Evolutionary conservation across 306 rosid genomes (phyloP).

Genomic region (Herpetospermum pedunculosum): DNA sequence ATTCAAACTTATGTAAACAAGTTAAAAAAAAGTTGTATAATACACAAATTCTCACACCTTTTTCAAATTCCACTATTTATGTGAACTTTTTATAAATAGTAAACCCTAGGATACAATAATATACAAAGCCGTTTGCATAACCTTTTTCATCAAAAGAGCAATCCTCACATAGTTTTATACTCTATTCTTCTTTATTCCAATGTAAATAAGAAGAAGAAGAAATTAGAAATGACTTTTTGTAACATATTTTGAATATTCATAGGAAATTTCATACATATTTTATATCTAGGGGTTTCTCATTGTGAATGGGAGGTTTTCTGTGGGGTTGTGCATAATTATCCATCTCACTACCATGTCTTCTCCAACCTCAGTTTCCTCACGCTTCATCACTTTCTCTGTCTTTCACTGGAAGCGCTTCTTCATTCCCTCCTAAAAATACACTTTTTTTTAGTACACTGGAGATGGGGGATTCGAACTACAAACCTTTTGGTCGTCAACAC

Average conservation of each 20-base stretch:
- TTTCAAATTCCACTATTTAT: not conserved
- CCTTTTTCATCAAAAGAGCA: not conserved
- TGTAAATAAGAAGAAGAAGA: not conserved
- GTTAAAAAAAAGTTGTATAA: not conserved
- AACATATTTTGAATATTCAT: not conserved
- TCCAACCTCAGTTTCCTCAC: slow-evolving; percentile 21
- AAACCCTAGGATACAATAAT: not conserved
- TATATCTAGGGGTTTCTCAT: slow-evolving; percentile 27
- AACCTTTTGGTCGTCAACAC: too few relatives aligned
- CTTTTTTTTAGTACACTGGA: too few relatives aligned
- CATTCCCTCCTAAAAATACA: not conserved
- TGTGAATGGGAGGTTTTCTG: slow-evolving; percentile 90
- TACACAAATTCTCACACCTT: not conserved
- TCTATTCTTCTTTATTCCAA: not conserved
- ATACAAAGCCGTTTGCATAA: not conserved
- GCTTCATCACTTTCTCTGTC: slow-evolving; percentile 29
- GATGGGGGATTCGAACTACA: too few relatives aligned
- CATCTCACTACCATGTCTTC: slow-evolving; percentile 57
- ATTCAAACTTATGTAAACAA: too few relatives aligned
- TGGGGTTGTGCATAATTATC: slow-evolving; percentile 73
- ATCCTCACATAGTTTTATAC: not conserved
- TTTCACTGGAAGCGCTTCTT: slow-evolving; percentile 14
- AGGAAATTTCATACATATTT: not conserved
- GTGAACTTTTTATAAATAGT: not conserved
- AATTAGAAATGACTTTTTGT: not conserved